Evolutionary conservation across 108 stramenopile genomes (phyloP).

Genomic region (Skeletonema grethae): DNA sequence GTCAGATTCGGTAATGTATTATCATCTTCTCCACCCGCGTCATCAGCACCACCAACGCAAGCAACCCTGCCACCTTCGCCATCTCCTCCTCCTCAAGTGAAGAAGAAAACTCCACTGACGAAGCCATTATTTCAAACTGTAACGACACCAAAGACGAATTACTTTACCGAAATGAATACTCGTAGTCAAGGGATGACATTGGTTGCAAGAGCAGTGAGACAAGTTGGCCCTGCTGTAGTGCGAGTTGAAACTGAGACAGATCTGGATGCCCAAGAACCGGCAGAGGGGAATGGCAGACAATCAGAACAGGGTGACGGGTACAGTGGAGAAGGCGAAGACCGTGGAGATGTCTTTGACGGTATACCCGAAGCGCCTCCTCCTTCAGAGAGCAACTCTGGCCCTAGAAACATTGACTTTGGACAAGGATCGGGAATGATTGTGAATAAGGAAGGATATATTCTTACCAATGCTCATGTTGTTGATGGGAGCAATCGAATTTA

Average conservation of each 20-base stretch:
- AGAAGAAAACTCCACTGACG: constrained; percentile 1
- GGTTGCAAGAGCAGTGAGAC: constrained; percentile 74
- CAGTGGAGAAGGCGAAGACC: constrained; percentile 26
- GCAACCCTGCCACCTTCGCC: not conserved
- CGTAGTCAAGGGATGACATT: constrained; percentile 46
- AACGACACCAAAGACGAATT: constrained; percentile 7
- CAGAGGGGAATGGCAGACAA: constrained; percentile 9
- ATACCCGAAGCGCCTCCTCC: constrained; percentile 32
- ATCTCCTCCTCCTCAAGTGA: not conserved
- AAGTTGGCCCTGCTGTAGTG: constrained; percentile 82
- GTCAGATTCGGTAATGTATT: constrained; percentile 43
- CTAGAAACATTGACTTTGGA: constrained; percentile 59
- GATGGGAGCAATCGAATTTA: constrained; percentile 77
- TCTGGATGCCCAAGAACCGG: constrained; percentile 11
- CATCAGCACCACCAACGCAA: not conserved
- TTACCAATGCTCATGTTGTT: constrained; percentile 93
- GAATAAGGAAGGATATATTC: constrained; percentile 72
- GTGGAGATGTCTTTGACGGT: constrained; percentile 46
- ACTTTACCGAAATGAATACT: constrained; percentile 12
- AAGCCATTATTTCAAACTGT: constrained; percentile 7
- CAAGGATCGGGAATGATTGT: constrained; percentile 90
- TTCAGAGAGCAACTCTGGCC: constrained; percentile 14
- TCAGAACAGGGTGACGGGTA: constrained; percentile 2
- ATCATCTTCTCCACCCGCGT: constrained; percentile 10
- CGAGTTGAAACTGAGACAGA: constrained; percentile 88